Evolutionary conservation across 352 stramenopile species (phyloP), one percentile per base, ranked within the genome.

Genomic region (Phytopythium litorale): DNA sequence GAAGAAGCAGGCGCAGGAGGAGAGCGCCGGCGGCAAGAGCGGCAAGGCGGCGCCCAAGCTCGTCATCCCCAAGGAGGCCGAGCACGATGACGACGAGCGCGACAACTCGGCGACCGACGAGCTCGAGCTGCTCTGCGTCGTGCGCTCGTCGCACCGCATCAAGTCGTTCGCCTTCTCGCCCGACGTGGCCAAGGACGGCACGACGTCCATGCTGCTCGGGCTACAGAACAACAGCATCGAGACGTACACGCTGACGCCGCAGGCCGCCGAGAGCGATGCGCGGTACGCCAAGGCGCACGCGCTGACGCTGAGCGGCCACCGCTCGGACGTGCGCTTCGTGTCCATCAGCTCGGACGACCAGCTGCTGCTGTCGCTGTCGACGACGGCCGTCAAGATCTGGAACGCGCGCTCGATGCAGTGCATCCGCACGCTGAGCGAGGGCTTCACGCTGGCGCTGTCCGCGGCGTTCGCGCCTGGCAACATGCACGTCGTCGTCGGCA

Each of bases 401-500:
- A 98, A 97, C 64, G 84, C 86, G 35, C 81, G 82, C 9, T 97
- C 89, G 6, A 76, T 93, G 70, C 84, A 97, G 65, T 98, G 89
- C 58, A 91, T 98, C 55, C 88, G 93, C 4, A 98, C 87, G 40
- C 70, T 97, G 38, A 89, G 70, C 21, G 83, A 93, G 57, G 78
- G 75, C 50, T 45, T 97, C 81, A 86, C 76, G 35, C 66, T 92
- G 19, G 97, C 92, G 49, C 85, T 99, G 7, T 99, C 90, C 64
- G 86, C 88, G 16, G 87, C 81, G 25, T 99, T 99, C 68, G 84
- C 98, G 21, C 97, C 97, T 3, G 97, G 97, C 18, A 98, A 99
- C 78, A 97, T 97, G 66, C 93, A 99, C 78, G 88, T 99, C 21
- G 75, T 99, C 18, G 80, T 99, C 28, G 98, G 98, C 56, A 99